Evolutionary conservation across 371 early-diverging fungal species (phyloP).

Genomic region (Neoconidiobolus thromboides): DNA sequence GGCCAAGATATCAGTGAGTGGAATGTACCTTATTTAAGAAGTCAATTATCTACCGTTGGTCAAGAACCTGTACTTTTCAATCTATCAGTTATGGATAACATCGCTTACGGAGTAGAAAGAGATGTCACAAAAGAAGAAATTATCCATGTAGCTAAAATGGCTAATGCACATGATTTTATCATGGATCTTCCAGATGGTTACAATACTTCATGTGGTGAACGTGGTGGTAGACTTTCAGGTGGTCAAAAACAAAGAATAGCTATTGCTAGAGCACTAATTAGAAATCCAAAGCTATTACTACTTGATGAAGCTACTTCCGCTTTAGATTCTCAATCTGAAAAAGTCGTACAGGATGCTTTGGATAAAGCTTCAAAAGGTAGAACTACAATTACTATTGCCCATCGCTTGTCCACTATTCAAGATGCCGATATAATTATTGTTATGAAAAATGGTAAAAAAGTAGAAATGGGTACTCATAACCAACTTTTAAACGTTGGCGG

Average conservation of each 20-base stretch:
- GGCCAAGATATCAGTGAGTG: constrained; percentile 9
- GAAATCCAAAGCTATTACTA: constrained; percentile 46
- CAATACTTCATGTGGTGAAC: constrained; percentile 60
- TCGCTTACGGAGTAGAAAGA: constrained; percentile 30
- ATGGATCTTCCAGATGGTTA: constrained; percentile 40
- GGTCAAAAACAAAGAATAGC: constrained; percentile 40
- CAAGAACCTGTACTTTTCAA: constrained; percentile 81
- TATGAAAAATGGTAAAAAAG: constrained; percentile 28
- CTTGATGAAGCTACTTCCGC: constrained; percentile 80
- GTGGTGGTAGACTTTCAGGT: constrained; percentile 41
- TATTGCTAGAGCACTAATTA: constrained; percentile 53
- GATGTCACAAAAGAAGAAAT: constrained; percentile 29
- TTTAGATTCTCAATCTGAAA: constrained; percentile 48
- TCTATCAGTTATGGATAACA: constrained; percentile 70
- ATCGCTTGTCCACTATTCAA: constrained; percentile 41
- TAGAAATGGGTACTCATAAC: constrained; percentile 37
- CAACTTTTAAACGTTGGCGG: constrained; percentile 7
- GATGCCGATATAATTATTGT: constrained; percentile 40
- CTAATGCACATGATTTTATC: constrained; percentile 66
- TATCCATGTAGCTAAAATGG: constrained; percentile 30
- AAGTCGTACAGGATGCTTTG: constrained; percentile 37
- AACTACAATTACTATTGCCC: constrained; percentile 46
- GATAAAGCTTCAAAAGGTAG: constrained; percentile 30
- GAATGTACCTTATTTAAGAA: constrained; percentile 34
- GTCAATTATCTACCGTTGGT: constrained; percentile 56